Evolutionary conservation across 2,329 filamentous ascomycete species (phyloP), one percentile per base, ranked within the genome.

Genomic region (Colletotrichum truncatum): DNA sequence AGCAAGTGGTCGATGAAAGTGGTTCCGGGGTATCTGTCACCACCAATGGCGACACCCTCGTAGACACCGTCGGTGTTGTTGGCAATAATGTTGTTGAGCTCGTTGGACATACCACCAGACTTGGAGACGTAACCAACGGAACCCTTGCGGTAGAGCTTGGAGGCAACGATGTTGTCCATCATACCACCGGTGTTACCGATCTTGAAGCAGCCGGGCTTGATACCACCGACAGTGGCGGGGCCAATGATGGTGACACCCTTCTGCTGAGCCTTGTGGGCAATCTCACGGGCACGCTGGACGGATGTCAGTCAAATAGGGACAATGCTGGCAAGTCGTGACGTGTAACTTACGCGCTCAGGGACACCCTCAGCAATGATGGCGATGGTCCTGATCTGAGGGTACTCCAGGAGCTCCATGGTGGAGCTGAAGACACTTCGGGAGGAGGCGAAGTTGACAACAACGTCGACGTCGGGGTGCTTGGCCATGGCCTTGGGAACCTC

Each of bases 141-240:
- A 75, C 96, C 96, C 85, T 96, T 96, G 83, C 96, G 95, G 91
- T 99, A 99, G 68, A 99, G 93, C 91, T 99, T 99, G 80, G 96
- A 98, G 73, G 96, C 94, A 70, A 99, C 96, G 76, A 99, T 99
- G 89, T 99, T 99, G 89, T 99, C 96, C 96, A 99, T 99, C 96
- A 99, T 99, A 83, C 96, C 96, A 89, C 96, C 96, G 75, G 96
- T 99, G 89, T 99, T 99, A 81, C 96, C 96, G 71, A 99, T 99
- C 90, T 98, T 99, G 92, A 95, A 99, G 80, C 93, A 93, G 81
- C 96, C 96, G 69, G 96, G 96, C 90, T 98, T 99, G 86, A 99
- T 98, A 76, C 96, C 96, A 89, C 96, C 96, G 69, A 99, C 96
- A 61, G 96, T 99, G 74, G 96, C 96, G 70, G 96, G 96, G 71